Evolutionary conservation across 164 flowering plant species (phyloP).

Genomic region (Malania oleifera): DNA sequence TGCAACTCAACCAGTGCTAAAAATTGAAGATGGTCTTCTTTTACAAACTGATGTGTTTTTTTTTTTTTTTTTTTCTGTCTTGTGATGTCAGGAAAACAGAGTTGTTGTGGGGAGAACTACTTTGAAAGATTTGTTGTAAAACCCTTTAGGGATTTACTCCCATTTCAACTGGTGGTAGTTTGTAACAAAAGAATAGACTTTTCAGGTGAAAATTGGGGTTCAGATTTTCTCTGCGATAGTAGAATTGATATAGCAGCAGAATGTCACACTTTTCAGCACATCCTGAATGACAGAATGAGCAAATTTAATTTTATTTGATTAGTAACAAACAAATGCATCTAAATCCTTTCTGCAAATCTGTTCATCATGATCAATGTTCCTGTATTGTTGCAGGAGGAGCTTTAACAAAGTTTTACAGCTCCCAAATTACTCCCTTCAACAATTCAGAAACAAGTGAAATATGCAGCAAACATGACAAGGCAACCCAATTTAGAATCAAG

Average conservation of each 20-base stretch:
- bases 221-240: constrained; percentile 6
- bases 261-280: neutral
- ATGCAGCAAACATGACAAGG: too few relatives aligned
- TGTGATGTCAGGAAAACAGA: constrained; percentile 24
- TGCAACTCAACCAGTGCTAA: too few relatives aligned
- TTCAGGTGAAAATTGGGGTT: neutral
- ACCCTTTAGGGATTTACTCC: neutral
- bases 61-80: too few relatives aligned
- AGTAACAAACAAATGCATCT: too few relatives aligned
- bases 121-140: constrained; percentile 35
- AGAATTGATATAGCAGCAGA: neutral
- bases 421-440: too few relatives aligned
- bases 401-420: too few relatives aligned
- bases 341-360: too few relatives aligned
- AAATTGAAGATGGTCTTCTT: too few relatives aligned
- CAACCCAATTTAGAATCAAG: too few relatives aligned
- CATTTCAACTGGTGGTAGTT: neutral
- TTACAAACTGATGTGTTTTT: neutral
- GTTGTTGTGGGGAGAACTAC: constrained; percentile 29
- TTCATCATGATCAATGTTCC: too few relatives aligned
- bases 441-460: too few relatives aligned
- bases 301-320: neutral
- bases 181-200: neutral
- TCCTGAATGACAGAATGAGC: neutral
- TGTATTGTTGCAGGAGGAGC: too few relatives aligned